Percentiles rank a stretch among this genome's conserved stretches.
These are phyloP conservation scores for Dendryphion nanum DNA, from an alignment of 2,329 filamentous ascomycete species.

Conservation along the genomic window DNA sequence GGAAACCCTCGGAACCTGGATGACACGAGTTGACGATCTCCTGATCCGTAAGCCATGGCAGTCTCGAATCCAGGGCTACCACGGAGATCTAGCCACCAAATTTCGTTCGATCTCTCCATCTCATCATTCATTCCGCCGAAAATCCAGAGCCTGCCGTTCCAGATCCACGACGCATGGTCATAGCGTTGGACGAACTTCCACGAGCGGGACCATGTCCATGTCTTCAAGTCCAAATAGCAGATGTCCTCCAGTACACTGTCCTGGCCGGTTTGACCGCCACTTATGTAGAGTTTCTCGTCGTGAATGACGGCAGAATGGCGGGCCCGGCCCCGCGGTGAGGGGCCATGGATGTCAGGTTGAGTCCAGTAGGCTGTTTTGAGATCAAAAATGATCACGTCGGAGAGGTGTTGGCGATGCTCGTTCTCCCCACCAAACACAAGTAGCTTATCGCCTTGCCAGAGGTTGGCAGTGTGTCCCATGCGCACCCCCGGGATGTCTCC, in stretches of 20 bases:
- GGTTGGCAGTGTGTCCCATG: conserved; percentile 94
- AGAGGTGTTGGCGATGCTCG: conserved; percentile 92
- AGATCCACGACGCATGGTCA: conserved; percentile 93
- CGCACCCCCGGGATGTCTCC: conserved; percentile 95
- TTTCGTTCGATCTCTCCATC: conserved; percentile 93
- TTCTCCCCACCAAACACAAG: conserved; percentile 98
- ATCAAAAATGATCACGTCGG: conserved; percentile 94
- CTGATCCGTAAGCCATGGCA: conserved; percentile 58
- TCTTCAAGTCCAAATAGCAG: conserved; percentile 94
- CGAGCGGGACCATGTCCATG: conserved; percentile 93
- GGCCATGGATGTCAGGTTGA: conserved; percentile 81
- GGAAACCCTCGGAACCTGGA: conserved; percentile 29
- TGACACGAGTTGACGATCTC: conserved; percentile 41
- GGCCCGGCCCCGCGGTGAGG: conserved; percentile 83
- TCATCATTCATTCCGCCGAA: conserved; percentile 93
- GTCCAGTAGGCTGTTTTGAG: conserved; percentile 94
- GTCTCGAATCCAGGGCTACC: conserved; percentile 82
- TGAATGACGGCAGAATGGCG: conserved; percentile 92
- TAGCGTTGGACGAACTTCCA: conserved; percentile 96
- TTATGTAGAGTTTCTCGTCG: conserved; percentile 94
- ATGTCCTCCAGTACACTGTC: conserved; percentile 95
- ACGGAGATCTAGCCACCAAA: conserved; percentile 97
- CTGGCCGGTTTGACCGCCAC: conserved; percentile 91
- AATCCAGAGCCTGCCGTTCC: conserved; percentile 90
- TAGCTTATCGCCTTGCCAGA: conserved; percentile 93